These are phyloP conservation scores for Daldinia loculata DNA, from an alignment of 495 filamentous ascomycete genomes.

Conservation along the genomic window DNA sequence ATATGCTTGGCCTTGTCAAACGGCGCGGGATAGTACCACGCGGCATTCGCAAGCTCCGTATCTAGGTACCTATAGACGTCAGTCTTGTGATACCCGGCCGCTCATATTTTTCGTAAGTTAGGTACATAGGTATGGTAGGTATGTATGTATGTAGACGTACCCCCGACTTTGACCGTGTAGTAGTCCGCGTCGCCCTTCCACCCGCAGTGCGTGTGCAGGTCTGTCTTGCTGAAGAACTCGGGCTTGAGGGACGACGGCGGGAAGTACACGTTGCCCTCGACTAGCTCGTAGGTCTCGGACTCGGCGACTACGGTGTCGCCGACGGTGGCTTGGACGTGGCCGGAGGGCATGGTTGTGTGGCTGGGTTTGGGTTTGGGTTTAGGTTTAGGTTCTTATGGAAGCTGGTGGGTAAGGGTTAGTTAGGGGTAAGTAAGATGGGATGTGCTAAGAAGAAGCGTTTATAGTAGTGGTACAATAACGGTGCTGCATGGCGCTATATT, in stretches of 20 bases:
- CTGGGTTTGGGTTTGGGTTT: not conserved
- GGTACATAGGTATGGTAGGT: not conserved
- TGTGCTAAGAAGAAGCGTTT: not conserved
- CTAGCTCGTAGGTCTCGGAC: conserved; percentile 67
- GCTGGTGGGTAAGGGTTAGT: not conserved
- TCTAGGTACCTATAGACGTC: conserved; percentile 52
- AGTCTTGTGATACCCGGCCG: too few species aligned
- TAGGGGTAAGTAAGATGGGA: not conserved
- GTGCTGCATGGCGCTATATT: not conserved
- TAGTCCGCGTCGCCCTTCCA: conserved; percentile 79
- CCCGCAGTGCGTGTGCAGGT: conserved; percentile 61
- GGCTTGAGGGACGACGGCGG: conserved; percentile 58
- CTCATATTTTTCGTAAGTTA: conserved; percentile 6
- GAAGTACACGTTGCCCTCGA: conserved; percentile 80
- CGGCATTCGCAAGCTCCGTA: conserved; percentile 65
- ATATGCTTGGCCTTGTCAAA: conserved; percentile 65
- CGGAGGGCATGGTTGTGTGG: conserved; percentile 35
- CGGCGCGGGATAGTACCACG: conserved; percentile 73
- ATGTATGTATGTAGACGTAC: conserved; percentile 41
- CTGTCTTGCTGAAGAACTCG: conserved; percentile 46
- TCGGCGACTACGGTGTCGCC: conserved; percentile 67
- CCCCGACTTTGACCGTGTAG: conserved; percentile 68
- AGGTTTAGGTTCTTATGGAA: not conserved
- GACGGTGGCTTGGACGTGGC: conserved; percentile 66
- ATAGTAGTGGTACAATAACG: not conserved